Conservation (phyloP, 2,329 filamentous ascomycete genomes). For the Beauveria sp. region DNA sequence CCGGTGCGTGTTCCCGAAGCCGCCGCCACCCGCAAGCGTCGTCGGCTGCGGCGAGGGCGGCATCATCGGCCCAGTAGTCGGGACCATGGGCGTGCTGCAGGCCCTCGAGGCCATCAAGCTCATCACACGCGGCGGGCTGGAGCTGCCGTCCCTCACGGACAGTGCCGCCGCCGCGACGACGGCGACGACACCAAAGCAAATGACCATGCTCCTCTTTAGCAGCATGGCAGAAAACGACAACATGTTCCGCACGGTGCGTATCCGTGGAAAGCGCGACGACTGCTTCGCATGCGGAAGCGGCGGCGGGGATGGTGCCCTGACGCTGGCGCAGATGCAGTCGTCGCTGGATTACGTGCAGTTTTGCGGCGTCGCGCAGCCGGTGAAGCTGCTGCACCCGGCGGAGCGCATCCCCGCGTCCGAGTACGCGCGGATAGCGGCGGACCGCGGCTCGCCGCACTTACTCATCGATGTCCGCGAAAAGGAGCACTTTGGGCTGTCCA, state of each 20-base stretch:
- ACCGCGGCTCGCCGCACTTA: conserved; percentile 34
- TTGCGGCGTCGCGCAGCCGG: conserved; percentile 57
- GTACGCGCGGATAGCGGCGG: conserved; percentile 36
- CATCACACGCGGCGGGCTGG: conserved; percentile 40
- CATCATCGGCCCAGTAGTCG: conserved; percentile 86
- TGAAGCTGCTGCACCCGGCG: conserved; percentile 48
- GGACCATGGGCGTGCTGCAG: conserved; percentile 86
- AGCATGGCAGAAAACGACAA: conserved; percentile 29
- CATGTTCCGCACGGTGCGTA: conserved; percentile 64
- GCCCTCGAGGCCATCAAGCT: conserved; percentile 83
- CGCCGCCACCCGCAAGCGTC: conserved; percentile 75
- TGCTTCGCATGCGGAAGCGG: conserved; percentile 69
- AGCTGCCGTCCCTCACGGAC: not conserved
- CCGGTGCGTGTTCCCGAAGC: conserved; percentile 82
- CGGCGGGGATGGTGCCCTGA: conserved; percentile 47
- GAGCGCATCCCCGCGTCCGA: conserved; percentile 61
- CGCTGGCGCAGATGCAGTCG: conserved; percentile 50
- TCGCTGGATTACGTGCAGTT: conserved; percentile 79
- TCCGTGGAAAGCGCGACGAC: conserved; percentile 59
- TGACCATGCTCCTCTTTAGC: conserved; percentile 40
- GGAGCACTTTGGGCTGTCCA: conserved; percentile 76
- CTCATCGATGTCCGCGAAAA: conserved; percentile 79
- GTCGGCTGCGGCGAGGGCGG: conserved; percentile 88
- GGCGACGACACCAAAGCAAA: conserved; percentile 19
- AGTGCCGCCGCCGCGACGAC: conserved; percentile 6